Conservation (phyloP, 345 rosid species). For the Sisymbrium irio region DNA sequence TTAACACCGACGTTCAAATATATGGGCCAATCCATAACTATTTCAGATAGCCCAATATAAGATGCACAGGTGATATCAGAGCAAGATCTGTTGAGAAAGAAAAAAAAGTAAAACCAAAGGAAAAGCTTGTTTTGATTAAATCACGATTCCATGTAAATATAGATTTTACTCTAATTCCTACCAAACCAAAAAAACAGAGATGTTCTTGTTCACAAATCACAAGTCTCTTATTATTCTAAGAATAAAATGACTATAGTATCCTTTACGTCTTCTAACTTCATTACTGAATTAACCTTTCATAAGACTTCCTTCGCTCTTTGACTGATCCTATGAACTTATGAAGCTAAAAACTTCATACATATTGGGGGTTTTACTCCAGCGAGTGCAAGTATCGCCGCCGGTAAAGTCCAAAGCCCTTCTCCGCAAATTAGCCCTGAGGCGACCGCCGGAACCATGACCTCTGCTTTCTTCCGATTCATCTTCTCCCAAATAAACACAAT, state of each 20-base stretch:
- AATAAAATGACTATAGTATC: not conserved
- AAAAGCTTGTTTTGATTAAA: constrained; percentile 6
- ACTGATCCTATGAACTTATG: constrained; percentile 49
- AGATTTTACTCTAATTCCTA: not conserved
- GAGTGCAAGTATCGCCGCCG: constrained; percentile 76
- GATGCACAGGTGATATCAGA: not conserved
- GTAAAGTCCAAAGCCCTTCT: constrained; percentile 90
- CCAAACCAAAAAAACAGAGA: not conserved
- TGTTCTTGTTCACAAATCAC: not conserved
- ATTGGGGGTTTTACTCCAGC: constrained; percentile 82
- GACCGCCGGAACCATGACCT: constrained; percentile 78
- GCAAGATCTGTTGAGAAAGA: not conserved
- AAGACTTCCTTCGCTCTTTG: not conserved
- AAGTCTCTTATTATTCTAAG: constrained; percentile 20
- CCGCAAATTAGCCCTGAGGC: constrained; percentile 93
- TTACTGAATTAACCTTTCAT: not conserved
- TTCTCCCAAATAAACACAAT: constrained; percentile 61
- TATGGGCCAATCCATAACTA: not conserved
- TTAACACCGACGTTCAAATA: not conserved
- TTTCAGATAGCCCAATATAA: not conserved
- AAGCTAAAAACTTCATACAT: constrained; percentile 69
- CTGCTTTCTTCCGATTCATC: constrained; percentile 56
- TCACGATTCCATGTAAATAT: constrained; percentile 6
- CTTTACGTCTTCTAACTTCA: constrained; percentile 4
- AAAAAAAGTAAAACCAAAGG: not conserved